phyloP scores from a whole-genome alignment of 805 yeast species.

The Zygotorulaspora florentina region DNA sequence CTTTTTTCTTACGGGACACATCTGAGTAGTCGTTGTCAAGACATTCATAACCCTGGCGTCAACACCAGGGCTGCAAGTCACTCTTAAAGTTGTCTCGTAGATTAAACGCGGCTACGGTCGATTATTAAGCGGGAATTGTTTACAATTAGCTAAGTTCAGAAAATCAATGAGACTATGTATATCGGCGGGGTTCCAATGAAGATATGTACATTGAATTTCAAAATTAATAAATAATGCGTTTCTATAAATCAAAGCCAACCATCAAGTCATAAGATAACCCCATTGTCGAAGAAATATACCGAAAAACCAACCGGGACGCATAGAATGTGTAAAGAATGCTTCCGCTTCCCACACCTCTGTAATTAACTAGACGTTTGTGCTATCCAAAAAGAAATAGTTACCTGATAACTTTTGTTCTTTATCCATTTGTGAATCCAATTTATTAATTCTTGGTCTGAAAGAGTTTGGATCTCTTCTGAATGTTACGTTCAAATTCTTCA shows the following conservation, averaged over 20 bases:
- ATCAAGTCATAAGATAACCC: constrained; percentile 1
- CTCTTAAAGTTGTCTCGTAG: no score
- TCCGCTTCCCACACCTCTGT: not conserved
- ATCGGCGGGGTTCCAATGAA: no score
- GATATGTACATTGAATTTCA: not conserved
- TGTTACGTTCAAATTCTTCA: constrained; percentile 94
- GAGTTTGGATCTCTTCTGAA: constrained; percentile 99
- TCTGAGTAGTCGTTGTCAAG: no score
- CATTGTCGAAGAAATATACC: constrained; percentile 6
- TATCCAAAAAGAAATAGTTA: constrained; percentile 94
- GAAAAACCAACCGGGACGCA: not conserved
- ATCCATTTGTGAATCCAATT: constrained; percentile 97
- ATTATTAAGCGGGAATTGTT: no score
- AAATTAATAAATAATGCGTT: not conserved
- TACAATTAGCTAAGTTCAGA: no score
- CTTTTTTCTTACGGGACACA: no score
- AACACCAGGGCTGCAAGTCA: no score
- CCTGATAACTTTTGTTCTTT: constrained; percentile 92
- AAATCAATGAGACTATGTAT: no score
- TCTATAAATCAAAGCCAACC: constrained; percentile 1
- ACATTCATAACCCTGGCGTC: no score
- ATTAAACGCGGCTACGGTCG: no score
- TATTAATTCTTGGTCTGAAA: constrained; percentile 97
- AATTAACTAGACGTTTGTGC: constrained; percentile 38
- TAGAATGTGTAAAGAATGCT: not conserved